phyloP scores from a whole-genome alignment of 1,139 yeast species.

The Zygosaccharomyces sapae region DNA sequence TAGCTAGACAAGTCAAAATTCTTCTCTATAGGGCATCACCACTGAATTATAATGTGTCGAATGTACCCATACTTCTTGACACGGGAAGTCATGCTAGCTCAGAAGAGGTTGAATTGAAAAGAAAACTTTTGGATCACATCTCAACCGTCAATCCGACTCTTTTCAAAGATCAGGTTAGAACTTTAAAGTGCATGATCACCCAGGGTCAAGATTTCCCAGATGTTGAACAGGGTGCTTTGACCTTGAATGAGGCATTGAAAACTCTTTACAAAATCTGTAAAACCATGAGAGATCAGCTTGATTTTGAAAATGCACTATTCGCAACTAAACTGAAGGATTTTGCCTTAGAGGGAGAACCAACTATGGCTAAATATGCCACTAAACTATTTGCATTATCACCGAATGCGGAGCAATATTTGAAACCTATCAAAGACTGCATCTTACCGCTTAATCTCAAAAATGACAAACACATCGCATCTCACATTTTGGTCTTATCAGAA shows the following conservation, averaged over 20 bases:
- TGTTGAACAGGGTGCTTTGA: conserved; percentile 28
- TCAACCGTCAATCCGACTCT: conserved; percentile 62
- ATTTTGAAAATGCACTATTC: conserved; percentile 38
- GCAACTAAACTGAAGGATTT: conserved; percentile 43
- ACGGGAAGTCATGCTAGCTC: conserved; percentile 42
- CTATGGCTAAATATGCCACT: conserved; percentile 63
- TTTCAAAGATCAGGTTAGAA: conserved; percentile 55
- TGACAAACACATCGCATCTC: conserved; percentile 46
- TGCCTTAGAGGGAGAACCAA: conserved; percentile 52
- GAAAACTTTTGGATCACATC: conserved; percentile 50
- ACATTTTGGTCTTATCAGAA: conserved; percentile 60
- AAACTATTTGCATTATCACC: conserved; percentile 52
- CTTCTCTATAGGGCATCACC: conserved; percentile 60
- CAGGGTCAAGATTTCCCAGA: conserved; percentile 30
- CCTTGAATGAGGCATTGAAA: conserved; percentile 43
- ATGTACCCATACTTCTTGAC: conserved; percentile 52
- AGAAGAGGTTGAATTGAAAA: conserved; percentile 40
- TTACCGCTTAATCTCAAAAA: conserved; percentile 48
- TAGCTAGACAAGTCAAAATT: conserved; percentile 50
- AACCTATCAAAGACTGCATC: conserved; percentile 42
- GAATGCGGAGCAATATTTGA: conserved; percentile 41
- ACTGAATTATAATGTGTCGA: conserved; percentile 61
- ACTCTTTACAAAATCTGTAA: conserved; percentile 60
- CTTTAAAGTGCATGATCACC: conserved; percentile 45
- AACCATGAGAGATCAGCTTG: conserved; percentile 32